Evolutionary conservation across 768 basidiomycete species (phyloP).

Genomic region (Pisolithus tinctorius): DNA sequence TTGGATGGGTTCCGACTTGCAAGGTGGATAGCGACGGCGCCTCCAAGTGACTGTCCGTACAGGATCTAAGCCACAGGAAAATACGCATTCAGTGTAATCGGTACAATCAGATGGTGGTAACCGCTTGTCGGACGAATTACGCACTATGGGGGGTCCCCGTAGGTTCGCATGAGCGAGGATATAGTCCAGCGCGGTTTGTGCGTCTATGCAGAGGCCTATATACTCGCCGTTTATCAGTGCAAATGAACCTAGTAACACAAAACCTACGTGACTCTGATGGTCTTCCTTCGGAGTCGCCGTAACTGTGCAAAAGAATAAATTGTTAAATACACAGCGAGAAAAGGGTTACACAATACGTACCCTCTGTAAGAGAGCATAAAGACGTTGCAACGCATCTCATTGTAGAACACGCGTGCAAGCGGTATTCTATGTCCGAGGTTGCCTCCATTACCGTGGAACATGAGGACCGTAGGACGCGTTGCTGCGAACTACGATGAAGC

Average conservation of each 20-base stretch:
- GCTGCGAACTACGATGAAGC: conserved; percentile 31
- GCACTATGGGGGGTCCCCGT: conserved; percentile 59
- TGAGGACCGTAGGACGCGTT: conserved; percentile 74
- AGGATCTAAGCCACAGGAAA: conserved; percentile 40
- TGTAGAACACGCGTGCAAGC: conserved; percentile 74
- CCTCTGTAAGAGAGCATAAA: conserved; percentile 93
- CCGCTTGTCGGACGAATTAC: conserved; percentile 12
- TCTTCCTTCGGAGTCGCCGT: conserved; percentile 81
- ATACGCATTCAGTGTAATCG: neutral
- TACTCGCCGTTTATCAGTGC: neutral
- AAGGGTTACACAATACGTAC: conserved; percentile 34
- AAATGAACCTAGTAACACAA: too few species aligned
- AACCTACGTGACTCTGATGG: conserved; percentile 74
- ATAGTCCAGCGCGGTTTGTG: conserved; percentile 78
- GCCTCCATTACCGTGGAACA: conserved; percentile 91
- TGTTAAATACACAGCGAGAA: neutral
- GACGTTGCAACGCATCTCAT: conserved; percentile 85
- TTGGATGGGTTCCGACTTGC: conserved; percentile 69
- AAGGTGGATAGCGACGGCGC: conserved; percentile 87
- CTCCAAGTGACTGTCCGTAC: conserved; percentile 86
- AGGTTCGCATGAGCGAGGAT: conserved; percentile 57
- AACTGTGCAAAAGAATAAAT: conserved; percentile 38
- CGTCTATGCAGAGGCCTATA: conserved; percentile 73
- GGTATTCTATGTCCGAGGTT: conserved; percentile 89
- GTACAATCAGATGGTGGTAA: neutral